Evolutionary conservation across 495 filamentous ascomycete species (phyloP).

Genomic region (Hypoxylon perforatum): DNA sequence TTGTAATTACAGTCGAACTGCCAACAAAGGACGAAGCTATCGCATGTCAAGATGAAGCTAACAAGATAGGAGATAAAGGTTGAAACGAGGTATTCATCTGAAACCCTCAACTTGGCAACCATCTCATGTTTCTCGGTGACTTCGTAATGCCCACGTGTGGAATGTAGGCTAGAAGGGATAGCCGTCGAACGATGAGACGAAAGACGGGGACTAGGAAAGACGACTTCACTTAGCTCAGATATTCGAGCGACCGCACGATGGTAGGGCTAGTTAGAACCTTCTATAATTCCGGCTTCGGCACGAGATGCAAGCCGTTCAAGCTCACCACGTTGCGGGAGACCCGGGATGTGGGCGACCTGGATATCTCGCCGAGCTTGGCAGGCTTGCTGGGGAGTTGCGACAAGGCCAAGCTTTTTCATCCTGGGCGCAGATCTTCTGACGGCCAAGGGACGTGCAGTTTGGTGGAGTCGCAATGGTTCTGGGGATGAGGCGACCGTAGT

Average conservation of each 20-base stretch:
- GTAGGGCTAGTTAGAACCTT: background rate
- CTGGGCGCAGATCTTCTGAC: constrained; percentile 34
- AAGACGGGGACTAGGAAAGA: constrained; percentile 16
- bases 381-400: constrained; percentile 25
- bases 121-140: background rate
- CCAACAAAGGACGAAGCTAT: background rate
- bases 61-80: background rate
- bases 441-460: constrained; percentile 9
- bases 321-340: constrained; percentile 1
- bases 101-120: constrained; percentile 20
- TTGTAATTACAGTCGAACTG: too few species aligned
- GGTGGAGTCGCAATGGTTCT: constrained; percentile 23
- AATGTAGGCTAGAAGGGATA: constrained; percentile 6
- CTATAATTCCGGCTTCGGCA: constrained; percentile 3
- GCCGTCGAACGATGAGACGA: constrained; percentile 25
- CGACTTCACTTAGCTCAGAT: constrained; percentile 1
- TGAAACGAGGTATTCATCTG: constrained; percentile 3
- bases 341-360: constrained; percentile 11
- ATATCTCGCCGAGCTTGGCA: constrained; percentile 20
- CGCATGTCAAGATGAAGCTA: background rate
- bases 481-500: constrained; percentile 18
- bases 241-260: background rate
- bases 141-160: constrained; percentile 26
- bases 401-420: constrained; percentile 37
- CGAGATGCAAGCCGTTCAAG: constrained; percentile 1